phyloP scores from a whole-genome alignment of 306 rosid species.

The Pterocarpus macrocarpus region DNA sequence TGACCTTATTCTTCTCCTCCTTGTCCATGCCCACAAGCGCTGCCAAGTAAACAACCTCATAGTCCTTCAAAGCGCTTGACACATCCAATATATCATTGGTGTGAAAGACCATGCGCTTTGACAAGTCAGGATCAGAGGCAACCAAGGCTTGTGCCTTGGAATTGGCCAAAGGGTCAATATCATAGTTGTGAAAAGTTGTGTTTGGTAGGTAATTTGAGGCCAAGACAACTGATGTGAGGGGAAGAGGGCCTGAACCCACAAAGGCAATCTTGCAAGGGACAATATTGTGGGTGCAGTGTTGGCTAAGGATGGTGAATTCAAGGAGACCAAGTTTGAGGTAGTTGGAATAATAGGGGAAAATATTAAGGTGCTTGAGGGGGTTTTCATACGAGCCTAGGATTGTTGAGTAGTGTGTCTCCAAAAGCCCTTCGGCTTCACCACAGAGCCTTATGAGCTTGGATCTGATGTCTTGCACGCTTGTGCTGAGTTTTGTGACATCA shows the following conservation, averaged over 20 bases:
- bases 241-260: constrained; percentile 91
- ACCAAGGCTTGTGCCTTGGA: constrained; percentile 78
- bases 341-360: constrained; percentile 84
- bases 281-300: constrained; percentile 43
- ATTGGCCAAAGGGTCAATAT: constrained; percentile 59
- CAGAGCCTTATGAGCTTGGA: constrained; percentile 75
- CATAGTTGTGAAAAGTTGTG: constrained; percentile 77
- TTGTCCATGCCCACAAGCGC: constrained; percentile 88
- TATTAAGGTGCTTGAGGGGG: constrained; percentile 66
- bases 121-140: constrained; percentile 64
- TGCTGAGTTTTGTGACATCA: constrained; percentile 61
- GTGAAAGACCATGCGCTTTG: constrained; percentile 74
- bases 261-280: constrained; percentile 68
- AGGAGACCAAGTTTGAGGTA: constrained; percentile 83
- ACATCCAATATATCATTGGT: constrained; percentile 74
- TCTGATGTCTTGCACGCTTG: constrained; percentile 61
- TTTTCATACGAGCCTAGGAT: constrained; percentile 54
- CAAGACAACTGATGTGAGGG: constrained; percentile 81
- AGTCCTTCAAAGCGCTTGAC: constrained; percentile 45
- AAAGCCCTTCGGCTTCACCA: constrained; percentile 73
- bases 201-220: constrained; percentile 70
- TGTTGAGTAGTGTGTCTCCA: constrained; percentile 71
- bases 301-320: constrained; percentile 69
- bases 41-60: constrained; percentile 80
- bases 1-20: constrained; percentile 60